Conservation (phyloP, 2,329 filamentous ascomycete species). For the Pseudogymnoascus sp. region DNA sequence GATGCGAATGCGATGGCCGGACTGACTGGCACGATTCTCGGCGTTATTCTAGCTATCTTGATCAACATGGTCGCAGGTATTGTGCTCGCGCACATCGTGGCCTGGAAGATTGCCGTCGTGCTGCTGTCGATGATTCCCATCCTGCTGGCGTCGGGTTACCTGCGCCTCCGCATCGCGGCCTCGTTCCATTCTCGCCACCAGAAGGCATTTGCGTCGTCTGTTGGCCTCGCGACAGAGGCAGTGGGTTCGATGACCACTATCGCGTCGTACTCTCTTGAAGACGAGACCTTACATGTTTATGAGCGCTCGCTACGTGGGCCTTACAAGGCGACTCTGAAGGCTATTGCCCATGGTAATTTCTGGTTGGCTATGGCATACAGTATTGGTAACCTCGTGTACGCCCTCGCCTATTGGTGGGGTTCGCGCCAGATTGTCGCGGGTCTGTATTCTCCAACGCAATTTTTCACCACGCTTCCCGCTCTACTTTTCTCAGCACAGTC, state of each 20-base stretch:
- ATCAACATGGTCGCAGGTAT: constrained; percentile 62
- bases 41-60: constrained; percentile 57
- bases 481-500: constrained; percentile 65
- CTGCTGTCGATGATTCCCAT: constrained; percentile 61
- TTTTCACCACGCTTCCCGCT: constrained; percentile 64
- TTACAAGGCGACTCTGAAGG: constrained; percentile 43
- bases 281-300: constrained; percentile 42
- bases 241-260: constrained; percentile 59
- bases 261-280: constrained; percentile 38
- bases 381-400: constrained; percentile 59
- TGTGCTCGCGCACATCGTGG: constrained; percentile 60
- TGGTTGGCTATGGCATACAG: constrained; percentile 48
- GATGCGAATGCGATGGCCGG: constrained; percentile 60
- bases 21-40: constrained; percentile 62
- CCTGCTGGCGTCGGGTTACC: constrained; percentile 58
- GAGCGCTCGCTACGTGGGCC: constrained; percentile 45
- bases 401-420: constrained; percentile 75
- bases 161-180: constrained; percentile 56
- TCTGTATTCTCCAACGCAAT: constrained; percentile 55
- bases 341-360: constrained; percentile 44
- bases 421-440: constrained; percentile 60
- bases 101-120: constrained; percentile 69
- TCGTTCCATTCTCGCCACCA: constrained; percentile 55
- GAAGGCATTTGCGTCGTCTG: constrained; percentile 54
- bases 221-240: constrained; percentile 58